phyloP scores from a whole-genome alignment of 2,329 filamentous ascomycete genomes.

The Fusarium anguioides region DNA sequence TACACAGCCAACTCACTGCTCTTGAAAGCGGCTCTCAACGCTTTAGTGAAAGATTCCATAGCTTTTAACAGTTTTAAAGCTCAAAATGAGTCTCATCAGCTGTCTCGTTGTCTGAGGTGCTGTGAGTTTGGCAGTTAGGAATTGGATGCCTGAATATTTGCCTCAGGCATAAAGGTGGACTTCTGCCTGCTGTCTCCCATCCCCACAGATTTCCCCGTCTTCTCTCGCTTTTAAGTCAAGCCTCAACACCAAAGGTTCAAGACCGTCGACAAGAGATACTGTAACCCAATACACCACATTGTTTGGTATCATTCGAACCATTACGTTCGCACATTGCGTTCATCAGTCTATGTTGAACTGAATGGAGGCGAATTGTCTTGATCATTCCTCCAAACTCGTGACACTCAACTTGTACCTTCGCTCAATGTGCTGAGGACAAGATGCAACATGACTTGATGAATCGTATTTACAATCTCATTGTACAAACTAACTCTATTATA shows the following conservation, averaged over 20 bases:
- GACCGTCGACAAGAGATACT: not conserved
- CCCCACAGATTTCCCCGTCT: not conserved
- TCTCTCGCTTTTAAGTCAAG: not conserved
- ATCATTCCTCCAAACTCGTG: not conserved
- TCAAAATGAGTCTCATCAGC: not conserved
- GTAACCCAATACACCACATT: too few relatives aligned
- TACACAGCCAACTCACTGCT: not conserved
- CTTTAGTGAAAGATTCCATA: not conserved
- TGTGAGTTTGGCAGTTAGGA: too few relatives aligned
- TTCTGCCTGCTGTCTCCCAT: constrained; percentile 4
- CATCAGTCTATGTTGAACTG: too few relatives aligned
- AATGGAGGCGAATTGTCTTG: not conserved
- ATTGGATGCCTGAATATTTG: not conserved
- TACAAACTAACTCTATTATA: not conserved
- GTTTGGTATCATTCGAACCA: too few relatives aligned
- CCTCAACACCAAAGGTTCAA: not conserved
- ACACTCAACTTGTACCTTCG: not conserved
- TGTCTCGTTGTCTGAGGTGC: not conserved
- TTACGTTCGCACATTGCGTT: too few relatives aligned
- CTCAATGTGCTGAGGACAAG: too few relatives aligned
- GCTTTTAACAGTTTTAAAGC: not conserved
- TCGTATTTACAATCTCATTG: not conserved
- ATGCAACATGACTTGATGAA: not conserved
- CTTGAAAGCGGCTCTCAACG: not conserved
- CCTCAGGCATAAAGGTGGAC: constrained; percentile 6